These are phyloP conservation scores for Metschnikowia baotianmanensis DNA, from an alignment of 805 yeast genomes.

Conservation along the genomic window DNA sequence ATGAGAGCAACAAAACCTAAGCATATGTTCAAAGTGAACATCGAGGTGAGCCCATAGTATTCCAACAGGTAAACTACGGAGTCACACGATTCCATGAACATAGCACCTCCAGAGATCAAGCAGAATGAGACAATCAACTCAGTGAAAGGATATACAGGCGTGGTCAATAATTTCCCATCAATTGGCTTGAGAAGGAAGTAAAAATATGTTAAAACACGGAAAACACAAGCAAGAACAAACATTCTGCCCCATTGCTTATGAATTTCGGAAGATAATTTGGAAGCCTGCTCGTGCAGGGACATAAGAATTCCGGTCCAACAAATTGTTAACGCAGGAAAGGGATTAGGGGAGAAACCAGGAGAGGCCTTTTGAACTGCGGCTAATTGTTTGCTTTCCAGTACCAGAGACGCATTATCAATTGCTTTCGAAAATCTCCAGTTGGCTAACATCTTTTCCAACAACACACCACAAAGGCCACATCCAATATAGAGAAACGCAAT, in stretches of 20 bases:
- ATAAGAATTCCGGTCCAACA: slow-evolving; percentile 96
- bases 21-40: slow-evolving; percentile 87
- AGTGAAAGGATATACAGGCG: slow-evolving; percentile 68
- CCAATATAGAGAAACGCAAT: slow-evolving; percentile 92
- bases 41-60: slow-evolving; percentile 76
- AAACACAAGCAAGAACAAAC: slow-evolving; percentile 75
- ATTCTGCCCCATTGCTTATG: slow-evolving; percentile 93
- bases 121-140: slow-evolving; percentile 80
- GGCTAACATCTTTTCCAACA: slow-evolving; percentile 66
- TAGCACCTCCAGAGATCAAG: slow-evolving; percentile 81
- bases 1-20: slow-evolving; percentile 75
- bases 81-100: slow-evolving; percentile 90
- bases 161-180: slow-evolving; percentile 23
- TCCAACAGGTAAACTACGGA: slow-evolving; percentile 80
- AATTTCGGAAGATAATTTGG: slow-evolving; percentile 68
- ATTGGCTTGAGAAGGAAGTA: slow-evolving; percentile 43
- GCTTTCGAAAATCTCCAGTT: slow-evolving; percentile 56
- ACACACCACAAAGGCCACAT: slow-evolving; percentile 85
- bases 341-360: slow-evolving; percentile 87
- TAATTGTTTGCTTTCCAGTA: slow-evolving; percentile 10
- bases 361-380: slow-evolving; percentile 33
- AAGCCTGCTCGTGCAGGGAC: slow-evolving; percentile 92
- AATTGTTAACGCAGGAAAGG: slow-evolving; percentile 89
- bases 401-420: slow-evolving; percentile 17
- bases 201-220: slow-evolving; percentile 65